Evolutionary conservation across 139 green algal species (phyloP), one percentile per base, ranked within the genome.

Genomic region (Closterium sp.): DNA sequence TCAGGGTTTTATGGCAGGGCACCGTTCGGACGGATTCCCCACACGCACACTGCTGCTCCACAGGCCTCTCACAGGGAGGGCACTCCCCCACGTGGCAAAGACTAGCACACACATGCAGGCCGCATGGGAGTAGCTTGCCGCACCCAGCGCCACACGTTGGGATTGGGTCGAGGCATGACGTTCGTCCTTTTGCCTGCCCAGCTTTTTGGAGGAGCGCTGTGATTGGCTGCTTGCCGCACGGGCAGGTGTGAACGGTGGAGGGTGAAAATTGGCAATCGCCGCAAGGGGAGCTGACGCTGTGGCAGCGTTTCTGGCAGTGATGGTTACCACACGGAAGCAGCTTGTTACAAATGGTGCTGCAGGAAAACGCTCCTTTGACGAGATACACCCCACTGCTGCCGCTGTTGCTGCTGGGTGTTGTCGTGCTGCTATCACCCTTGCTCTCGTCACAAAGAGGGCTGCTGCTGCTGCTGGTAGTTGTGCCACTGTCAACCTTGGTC

Each of bases 281-380:
- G 34, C 92, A 94, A 19, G 89, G 81, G 31, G 55, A 76, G 55
- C 12, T 28, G 55, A 90, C 90, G 31, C 12, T 21, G 83, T 94
- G 92, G 36, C 92, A 94, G 21, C 32, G 16, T 6, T 76, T 91
- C 32, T 85, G n/a, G 81, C 92, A 94, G 34, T 6, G 32, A 76
- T 94, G 92, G 55, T 94, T 93, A 25, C 92, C 90, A 66, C 92
- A 94, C 19, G 35, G n/a, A n/a, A 94, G 92, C 31, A 34, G 33
- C n/a, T 85, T 88, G 33, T 33, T 84, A 85, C 92, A 94, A 6
- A 66, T 10, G 23, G 28, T 84, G 7, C 30, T 35, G 31, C 92
- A 94, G 23, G 92, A 94, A 69, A 94, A 94, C 21, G 36, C 64
- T n/a, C 89, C 91, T 84, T 89, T 32, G 55, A 84, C 31, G 3